Evolutionary conservation across 1,284 basidiomycete genomes (phyloP).

Genomic region (Golubevia sp.): DNA sequence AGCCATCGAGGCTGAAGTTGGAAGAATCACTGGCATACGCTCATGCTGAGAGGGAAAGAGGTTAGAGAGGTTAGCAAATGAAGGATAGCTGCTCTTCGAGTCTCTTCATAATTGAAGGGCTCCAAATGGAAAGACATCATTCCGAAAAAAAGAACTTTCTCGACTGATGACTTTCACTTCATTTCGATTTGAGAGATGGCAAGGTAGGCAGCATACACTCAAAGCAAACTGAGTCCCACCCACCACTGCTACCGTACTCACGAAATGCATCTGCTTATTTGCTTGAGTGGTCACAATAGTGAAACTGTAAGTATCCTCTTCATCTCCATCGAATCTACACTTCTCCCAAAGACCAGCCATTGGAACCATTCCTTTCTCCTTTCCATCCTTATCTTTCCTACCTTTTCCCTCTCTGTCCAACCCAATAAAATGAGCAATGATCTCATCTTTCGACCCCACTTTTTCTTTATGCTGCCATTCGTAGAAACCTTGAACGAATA

Average conservation of each 20-base stretch:
- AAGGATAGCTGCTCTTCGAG: too few species aligned
- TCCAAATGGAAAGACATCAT: too few species aligned
- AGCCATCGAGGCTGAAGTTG: conserved; percentile 25
- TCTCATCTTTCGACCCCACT: conserved; percentile 13
- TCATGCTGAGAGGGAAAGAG: conserved; percentile 22
- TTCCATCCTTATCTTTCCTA: conserved; percentile 21
- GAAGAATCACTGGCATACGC: conserved; percentile 57
- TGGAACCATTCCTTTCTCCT: conserved; percentile 34
- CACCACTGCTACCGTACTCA: too few species aligned
- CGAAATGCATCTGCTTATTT: conserved; percentile 44
- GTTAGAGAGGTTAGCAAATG: too few species aligned
- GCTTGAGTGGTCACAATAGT: conserved; percentile 49
- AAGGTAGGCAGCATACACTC: too few species aligned
- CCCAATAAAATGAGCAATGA: conserved; percentile 52
- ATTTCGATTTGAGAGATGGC: too few species aligned
- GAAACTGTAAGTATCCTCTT: conserved; percentile 34
- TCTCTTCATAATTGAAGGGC: too few species aligned
- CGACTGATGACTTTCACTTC: too few species aligned
- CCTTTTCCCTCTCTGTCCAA: conserved; percentile 36
- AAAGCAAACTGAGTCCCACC: too few species aligned
- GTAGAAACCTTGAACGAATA: conserved; percentile 55
- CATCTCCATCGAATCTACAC: conserved; percentile 17
- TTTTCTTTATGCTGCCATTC: conserved; percentile 40
- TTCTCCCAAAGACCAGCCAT: conserved; percentile 48
- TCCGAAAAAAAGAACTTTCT: too few species aligned